Conservation (phyloP, 129 eudicot genomes). For the sunflower (Helianthus annuus) region HanXRQr2.0-SUNRISE NC_035444.2:64705397-64705896, state of each 20-base stretch:
- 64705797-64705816: too few species aligned
- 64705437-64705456: slow-evolving; percentile 56
- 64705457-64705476: slow-evolving; percentile 64
- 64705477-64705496: slow-evolving; percentile 75
- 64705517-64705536: slow-evolving; percentile 77
- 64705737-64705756: not conserved
- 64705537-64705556: slow-evolving; percentile 67
- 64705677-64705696: not conserved
- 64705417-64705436: slow-evolving; percentile 66
- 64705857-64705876: slow-evolving; percentile 71
- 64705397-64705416: slow-evolving; percentile 60
- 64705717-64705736: not conserved
- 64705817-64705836: not conserved
- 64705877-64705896: slow-evolving; percentile 61
- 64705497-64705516: slow-evolving; percentile 62
- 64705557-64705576: slow-evolving; percentile 68
- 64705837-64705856: slow-evolving; percentile 55
- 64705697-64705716: not conserved
- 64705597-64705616: slow-evolving; percentile 29
- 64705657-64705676: not conserved
- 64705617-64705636: not conserved
- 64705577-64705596: slow-evolving; percentile 83
- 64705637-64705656: not conserved
- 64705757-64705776: too few species aligned
- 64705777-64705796: too few species aligned